Base-by-base conservation (phyloP, 2,329 filamentous ascomycete species). In the Coniella vitis region DNA sequence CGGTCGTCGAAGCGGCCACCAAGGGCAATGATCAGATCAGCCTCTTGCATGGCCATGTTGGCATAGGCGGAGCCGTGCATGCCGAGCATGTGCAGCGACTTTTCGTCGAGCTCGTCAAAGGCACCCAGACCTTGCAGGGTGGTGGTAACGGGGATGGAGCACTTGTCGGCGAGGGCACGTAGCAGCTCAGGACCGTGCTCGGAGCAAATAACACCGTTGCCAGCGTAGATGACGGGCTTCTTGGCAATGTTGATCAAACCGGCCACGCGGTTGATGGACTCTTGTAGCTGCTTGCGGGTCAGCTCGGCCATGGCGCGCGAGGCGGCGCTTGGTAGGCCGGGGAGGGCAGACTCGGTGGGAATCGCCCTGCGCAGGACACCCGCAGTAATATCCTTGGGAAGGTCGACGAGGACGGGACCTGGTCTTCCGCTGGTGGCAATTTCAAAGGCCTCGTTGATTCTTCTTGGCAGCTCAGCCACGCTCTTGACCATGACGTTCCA, bases 401-500 rank as follows among this genome's bases (percentile, higher is more conserved):
- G 74, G 67, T 98, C 93, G 55, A 98, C 90, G 54, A 98, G 80
- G 32, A 97, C 93, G 22, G 93, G 93, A 20, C 93, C 93, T 13
- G 93, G 93, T 42, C 93, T 82, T 53, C 93, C 93, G 60, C 86
- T 93, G 37, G 89, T 97, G 36, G 93, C 93, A 63, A 97, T 97
- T 71, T 97, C 90, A 63, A 97, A 97, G 42, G 93, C 93, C 72
- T 97, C 93, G 67, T 96, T 95, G 64, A 97, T 97, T 56, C 91
- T 81, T 60, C 87, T 82, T 44, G 93, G 93, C 48, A 98, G 76
- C 70, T 98, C 93, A 44, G 88, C 90, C 48, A 95, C 83, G 66
- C 85, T 91, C 78, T 94, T 96, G 42, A 96, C 89, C 90, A 97
- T 94, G 53, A 95, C 89, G 61, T 97, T 97, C 93, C 93, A 98